Evolutionary conservation across 768 basidiomycete species (phyloP), one percentile per base, ranked within the genome.

Genomic region (Panaeolus cyanescens): DNA sequence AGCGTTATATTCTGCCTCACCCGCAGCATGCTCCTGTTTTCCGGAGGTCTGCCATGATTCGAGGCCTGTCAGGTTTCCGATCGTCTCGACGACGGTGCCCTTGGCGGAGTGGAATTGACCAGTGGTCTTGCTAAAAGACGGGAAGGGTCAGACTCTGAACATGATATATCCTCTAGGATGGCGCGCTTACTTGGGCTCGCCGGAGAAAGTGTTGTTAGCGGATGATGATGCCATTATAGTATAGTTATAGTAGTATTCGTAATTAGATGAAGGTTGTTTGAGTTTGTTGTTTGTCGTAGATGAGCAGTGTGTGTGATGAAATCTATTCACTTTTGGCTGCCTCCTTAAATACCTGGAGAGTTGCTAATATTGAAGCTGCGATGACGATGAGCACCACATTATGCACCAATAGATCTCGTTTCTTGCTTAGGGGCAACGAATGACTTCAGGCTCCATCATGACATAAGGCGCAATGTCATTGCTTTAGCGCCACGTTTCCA

Each of bases 11-110:
- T 79, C 78, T 12, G 75, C 70, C 67, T 83, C 80, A 31, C 82
- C 82, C 10, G 64, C 59, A 7, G 74, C 75, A 64, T 82, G 83
- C 70, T 83, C 81, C 60, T 82, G 59, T 63, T 75, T 72, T 53
- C 83, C 83, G n/a, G 77, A 74, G 8, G 73, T 54, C 34, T 72
- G 64, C 80, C 79, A 82, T 0, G 72, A 63, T 8, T 65, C 61
- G 10, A 75, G 65, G 20, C 81, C 82, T 36, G 79, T 80, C 20
- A 75, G 4, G 59, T 81, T 79, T 56, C 81, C 81, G 58, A 82
- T 67, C 15, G 70, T 56, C 64, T 77, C 75, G 32, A 74, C 70
- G 55, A 69, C 65, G 32, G 65, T 68, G 8, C 78, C 77, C 65
- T 79, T 80, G 30, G 66, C 59, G 5, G 77, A 78, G 65, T 80